Evolutionary conservation across 306 rosid genomes (phyloP).

Genomic region (Vigna unguiculata): DNA sequence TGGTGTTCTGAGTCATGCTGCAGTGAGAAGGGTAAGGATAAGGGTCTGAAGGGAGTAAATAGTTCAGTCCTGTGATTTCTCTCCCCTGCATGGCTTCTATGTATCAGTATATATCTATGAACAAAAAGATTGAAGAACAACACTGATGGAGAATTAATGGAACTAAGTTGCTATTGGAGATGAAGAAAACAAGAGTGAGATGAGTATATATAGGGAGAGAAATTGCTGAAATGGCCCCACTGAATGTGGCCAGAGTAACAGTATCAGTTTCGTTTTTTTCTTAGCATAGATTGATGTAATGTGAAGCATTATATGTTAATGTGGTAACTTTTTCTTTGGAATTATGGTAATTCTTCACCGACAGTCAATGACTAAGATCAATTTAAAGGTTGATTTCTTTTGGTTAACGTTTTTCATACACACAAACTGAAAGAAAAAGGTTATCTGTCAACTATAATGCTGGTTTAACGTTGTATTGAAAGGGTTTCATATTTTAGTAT

Average conservation of each 20-base stretch:
- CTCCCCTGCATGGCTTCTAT: slow-evolving; percentile 65
- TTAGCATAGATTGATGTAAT: slow-evolving; percentile 36
- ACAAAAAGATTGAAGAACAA: slow-evolving; percentile 37
- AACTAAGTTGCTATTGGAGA: slow-evolving; percentile 51
- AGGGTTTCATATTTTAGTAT: neutral
- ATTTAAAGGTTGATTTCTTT: neutral
- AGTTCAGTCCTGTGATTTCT: slow-evolving; percentile 62
- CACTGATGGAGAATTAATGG: slow-evolving; percentile 22
- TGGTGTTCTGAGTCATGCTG: slow-evolving; percentile 54
- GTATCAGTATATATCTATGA: neutral
- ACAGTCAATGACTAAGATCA: neutral
- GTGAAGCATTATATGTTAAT: slow-evolving; percentile 47
- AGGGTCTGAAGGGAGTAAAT: slow-evolving; percentile 59
- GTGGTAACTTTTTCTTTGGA: neutral
- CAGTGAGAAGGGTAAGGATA: slow-evolving; percentile 53
- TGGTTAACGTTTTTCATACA: neutral
- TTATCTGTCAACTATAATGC: neutral
- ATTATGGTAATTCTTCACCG: no score
- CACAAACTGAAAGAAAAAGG: neutral
- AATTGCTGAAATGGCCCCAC: slow-evolving; percentile 53
- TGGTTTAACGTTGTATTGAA: neutral
- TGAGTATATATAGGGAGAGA: slow-evolving; percentile 67
- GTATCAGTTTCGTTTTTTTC: neutral
- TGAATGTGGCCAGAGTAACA: slow-evolving; percentile 27
- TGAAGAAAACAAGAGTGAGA: slow-evolving; percentile 48